Evolutionary conservation across 345 rosid genomes (phyloP).

Genomic region (Balakata baccata): DNA sequence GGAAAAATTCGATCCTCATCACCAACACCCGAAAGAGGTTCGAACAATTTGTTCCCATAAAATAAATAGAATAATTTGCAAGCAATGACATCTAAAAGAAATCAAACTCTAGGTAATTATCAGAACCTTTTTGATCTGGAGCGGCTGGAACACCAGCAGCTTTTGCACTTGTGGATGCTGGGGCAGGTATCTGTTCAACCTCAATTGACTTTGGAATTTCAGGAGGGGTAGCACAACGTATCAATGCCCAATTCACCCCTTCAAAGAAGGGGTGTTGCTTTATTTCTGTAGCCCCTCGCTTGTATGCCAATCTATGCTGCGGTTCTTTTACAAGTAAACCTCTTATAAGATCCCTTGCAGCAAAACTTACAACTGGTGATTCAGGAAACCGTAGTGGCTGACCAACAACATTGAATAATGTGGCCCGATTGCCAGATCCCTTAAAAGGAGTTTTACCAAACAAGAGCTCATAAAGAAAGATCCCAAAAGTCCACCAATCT

Average conservation of each 20-base stretch:
- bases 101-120: conserved; percentile 84
- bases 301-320: conserved; percentile 72
- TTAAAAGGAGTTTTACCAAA: conserved; percentile 91
- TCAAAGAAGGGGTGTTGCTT: conserved; percentile 92
- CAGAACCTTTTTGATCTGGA: conserved; percentile 62
- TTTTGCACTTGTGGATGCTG: conserved; percentile 50
- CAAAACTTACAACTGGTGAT: conserved; percentile 70
- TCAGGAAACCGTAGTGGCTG: conserved; percentile 90
- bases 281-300: conserved; percentile 88
- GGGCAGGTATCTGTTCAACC: conserved; percentile 44
- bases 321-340: conserved; percentile 87
- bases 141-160: conserved; percentile 32
- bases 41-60: conserved; percentile 40
- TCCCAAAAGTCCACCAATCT: conserved; percentile 97
- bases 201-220: conserved; percentile 81
- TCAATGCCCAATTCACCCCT: conserved; percentile 92
- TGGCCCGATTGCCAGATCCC: conserved; percentile 84
- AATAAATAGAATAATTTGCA: conserved; percentile 38
- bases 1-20: conserved; percentile 31
- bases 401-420: conserved; percentile 82
- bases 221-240: conserved; percentile 83
- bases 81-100: conserved; percentile 58
- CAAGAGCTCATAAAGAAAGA: conserved; percentile 75
- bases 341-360: conserved; percentile 74
- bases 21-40: conserved; percentile 30